Percentiles rank a stretch among this genome's conserved stretches.
These are phyloP conservation scores for Pelargonium citronellum DNA, from an alignment of 441 rosid genomes.

Conservation along the genomic window DNA sequence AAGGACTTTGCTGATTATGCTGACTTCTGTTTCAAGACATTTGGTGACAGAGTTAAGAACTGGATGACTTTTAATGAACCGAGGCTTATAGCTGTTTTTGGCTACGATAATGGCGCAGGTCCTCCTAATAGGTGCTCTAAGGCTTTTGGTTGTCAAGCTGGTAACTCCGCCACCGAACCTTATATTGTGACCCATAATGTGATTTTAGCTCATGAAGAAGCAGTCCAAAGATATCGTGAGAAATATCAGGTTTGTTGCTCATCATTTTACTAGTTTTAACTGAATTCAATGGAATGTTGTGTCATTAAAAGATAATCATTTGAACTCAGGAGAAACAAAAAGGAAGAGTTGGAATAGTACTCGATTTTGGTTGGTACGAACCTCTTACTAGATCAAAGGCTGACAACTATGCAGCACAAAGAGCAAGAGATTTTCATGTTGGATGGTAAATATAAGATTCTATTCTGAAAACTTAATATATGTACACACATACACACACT, in stretches of 20 bases:
- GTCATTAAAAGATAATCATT: not conserved
- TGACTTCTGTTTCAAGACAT: slow-evolving; percentile 77
- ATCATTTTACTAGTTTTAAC: not conserved
- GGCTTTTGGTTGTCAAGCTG: slow-evolving; percentile 64
- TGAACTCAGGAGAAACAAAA: slow-evolving; percentile 54
- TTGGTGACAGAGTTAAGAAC: slow-evolving; percentile 83
- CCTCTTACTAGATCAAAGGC: slow-evolving; percentile 84
- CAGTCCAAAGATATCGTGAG: slow-evolving; percentile 66
- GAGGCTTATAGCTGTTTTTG: slow-evolving; percentile 76
- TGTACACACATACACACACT: too few relatives aligned
- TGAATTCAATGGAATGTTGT: not conserved
- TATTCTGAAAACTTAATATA: too few relatives aligned
- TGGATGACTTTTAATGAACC: slow-evolving; percentile 98
- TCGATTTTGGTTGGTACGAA: slow-evolving; percentile 94
- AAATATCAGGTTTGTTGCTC: slow-evolving; percentile 51
- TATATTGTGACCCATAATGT: slow-evolving; percentile 75
- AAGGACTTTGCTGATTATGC: slow-evolving; percentile 82
- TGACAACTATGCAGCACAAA: slow-evolving; percentile 79
- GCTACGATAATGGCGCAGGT: slow-evolving; percentile 70
- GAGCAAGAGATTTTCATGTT: slow-evolving; percentile 90
- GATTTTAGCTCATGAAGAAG: slow-evolving; percentile 72
- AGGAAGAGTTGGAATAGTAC: slow-evolving; percentile 78
- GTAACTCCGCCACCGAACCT: slow-evolving; percentile 83
- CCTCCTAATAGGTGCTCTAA: slow-evolving; percentile 89
- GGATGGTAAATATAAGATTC: slow-evolving; percentile 56